Conservation (phyloP, 148 eudicot species). For the Amaranthus hypochondriacus region DNA sequence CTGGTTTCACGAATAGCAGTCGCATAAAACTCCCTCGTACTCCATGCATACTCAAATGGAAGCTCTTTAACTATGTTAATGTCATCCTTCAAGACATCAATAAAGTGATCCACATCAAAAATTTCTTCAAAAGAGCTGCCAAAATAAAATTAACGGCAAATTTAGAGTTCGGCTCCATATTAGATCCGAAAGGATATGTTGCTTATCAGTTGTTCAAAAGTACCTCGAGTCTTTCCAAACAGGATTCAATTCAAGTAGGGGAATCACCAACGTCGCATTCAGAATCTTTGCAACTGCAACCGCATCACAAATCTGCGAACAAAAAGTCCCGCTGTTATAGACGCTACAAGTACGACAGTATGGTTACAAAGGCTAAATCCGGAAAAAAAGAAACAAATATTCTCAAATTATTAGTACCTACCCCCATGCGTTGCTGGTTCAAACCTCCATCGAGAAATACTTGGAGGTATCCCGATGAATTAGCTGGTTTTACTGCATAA, state of each 20-base stretch:
- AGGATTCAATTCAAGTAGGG: conserved; percentile 93
- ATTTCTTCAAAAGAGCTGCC: conserved; percentile 82
- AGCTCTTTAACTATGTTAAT: conserved; percentile 73
- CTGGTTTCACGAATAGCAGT: conserved; percentile 83
- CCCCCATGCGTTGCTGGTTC: conserved; percentile 99
- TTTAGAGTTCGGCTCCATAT: conserved; percentile 12
- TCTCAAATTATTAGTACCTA: conserved; percentile 30
- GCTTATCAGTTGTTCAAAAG: not conserved
- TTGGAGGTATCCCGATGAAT: conserved; percentile 82
- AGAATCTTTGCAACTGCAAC: conserved; percentile 95
- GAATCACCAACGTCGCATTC: conserved; percentile 93
- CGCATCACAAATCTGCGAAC: conserved; percentile 84
- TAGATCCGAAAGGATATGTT: conserved; percentile 1
- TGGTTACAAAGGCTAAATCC: not conserved
- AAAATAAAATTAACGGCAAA: not conserved
- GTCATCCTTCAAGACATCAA: conserved; percentile 75
- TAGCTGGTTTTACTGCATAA: conserved; percentile 57
- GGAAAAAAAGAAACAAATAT: not conserved
- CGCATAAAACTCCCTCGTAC: conserved; percentile 91
- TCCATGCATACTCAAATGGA: conserved; percentile 85
- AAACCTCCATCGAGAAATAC: conserved; percentile 96
- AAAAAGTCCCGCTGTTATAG: not conserved
- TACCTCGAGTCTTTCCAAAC: conserved; percentile 98
- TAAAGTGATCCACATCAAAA: conserved; percentile 96
- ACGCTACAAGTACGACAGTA: not conserved